A percentile compares a stretch with the other conserved stretches of the same genome.
Conservation (phyloP, 495 filamentous ascomycete species). For the Aspergillus asperescens region DNA sequence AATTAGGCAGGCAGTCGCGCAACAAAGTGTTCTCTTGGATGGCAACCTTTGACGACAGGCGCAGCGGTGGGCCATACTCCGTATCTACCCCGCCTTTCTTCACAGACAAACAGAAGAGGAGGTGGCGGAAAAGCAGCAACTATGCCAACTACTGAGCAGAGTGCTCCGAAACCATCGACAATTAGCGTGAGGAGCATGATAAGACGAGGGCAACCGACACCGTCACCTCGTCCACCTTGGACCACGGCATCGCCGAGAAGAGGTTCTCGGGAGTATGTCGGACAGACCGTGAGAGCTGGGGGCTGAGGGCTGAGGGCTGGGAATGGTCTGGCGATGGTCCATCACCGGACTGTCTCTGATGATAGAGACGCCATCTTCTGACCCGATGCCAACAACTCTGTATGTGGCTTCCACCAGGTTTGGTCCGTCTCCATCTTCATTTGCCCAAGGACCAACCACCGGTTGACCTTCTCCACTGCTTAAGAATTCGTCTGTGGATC, state of each 20-base stretch:
- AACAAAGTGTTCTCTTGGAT: neutral
- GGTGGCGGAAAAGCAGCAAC: slow-evolving; percentile 23
- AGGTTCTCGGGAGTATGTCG: no score
- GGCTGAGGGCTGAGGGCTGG: no score
- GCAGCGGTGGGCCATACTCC: slow-evolving; percentile 18
- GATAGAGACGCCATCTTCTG: neutral
- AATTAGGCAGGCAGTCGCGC: slow-evolving; percentile 4
- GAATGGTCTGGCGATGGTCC: no score
- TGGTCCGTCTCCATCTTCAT: neutral
- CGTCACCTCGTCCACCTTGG: no score
- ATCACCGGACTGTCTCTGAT: neutral
- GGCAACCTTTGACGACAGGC: slow-evolving; percentile 6
- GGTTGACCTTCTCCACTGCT: slow-evolving; percentile 4
- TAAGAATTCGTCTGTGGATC: neutral
- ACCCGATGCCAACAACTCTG: neutral
- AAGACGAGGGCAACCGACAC: neutral
- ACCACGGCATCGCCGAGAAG: no score
- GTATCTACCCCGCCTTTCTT: slow-evolving; percentile 23
- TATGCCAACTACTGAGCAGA: no score
- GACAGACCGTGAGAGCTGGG: no score
- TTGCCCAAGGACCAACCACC: neutral
- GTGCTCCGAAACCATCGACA: slow-evolving; percentile 6
- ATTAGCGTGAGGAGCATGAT: slow-evolving; percentile 13
- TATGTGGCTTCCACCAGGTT: neutral
- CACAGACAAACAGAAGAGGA: slow-evolving; percentile 11